These are phyloP conservation scores for Lipomyces chichibuensis DNA, from an alignment of 805 yeast genomes.

Conservation along the genomic window DNA sequence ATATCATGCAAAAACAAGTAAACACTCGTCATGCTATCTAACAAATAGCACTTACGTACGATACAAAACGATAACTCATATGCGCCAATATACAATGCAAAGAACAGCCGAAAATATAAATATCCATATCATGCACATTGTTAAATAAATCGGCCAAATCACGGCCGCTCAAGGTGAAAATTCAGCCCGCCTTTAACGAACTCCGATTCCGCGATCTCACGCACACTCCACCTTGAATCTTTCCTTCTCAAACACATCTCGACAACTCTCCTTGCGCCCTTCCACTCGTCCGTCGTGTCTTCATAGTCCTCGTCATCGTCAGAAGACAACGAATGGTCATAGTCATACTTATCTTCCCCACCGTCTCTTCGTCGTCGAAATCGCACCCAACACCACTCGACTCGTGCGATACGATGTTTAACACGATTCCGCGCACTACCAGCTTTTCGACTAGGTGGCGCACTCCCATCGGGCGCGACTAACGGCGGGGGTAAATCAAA, in stretches of 20 bases:
- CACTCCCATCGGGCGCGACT: slow-evolving; percentile 39
- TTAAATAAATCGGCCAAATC: background rate
- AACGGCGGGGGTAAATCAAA: slow-evolving; percentile 74
- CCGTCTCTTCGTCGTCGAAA: slow-evolving; percentile 42
- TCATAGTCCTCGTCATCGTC: slow-evolving; percentile 35
- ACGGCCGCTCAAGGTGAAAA: background rate
- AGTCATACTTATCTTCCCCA: slow-evolving; percentile 16
- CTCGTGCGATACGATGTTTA: slow-evolving; percentile 87
- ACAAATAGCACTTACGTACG: background rate
- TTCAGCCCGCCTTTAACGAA: slow-evolving; percentile 47
- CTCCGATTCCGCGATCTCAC: slow-evolving; percentile 42
- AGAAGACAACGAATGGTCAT: slow-evolving; percentile 38
- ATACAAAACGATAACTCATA: background rate
- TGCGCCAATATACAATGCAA: background rate
- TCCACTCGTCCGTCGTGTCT: slow-evolving; percentile 46
- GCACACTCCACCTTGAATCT: slow-evolving; percentile 49
- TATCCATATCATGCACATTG: background rate
- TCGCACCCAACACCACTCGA: slow-evolving; percentile 85
- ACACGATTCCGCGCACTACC: slow-evolving; percentile 54
- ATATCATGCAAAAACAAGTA: background rate
- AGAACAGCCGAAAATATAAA: background rate
- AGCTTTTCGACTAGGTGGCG: slow-evolving; percentile 40
- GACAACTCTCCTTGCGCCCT: slow-evolving; percentile 55
- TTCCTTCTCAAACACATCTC: slow-evolving; percentile 54
- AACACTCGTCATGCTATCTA: background rate